Evolutionary conservation across 345 rosid genomes (phyloP).

Genomic region (Gossypium mustelinum): DNA sequence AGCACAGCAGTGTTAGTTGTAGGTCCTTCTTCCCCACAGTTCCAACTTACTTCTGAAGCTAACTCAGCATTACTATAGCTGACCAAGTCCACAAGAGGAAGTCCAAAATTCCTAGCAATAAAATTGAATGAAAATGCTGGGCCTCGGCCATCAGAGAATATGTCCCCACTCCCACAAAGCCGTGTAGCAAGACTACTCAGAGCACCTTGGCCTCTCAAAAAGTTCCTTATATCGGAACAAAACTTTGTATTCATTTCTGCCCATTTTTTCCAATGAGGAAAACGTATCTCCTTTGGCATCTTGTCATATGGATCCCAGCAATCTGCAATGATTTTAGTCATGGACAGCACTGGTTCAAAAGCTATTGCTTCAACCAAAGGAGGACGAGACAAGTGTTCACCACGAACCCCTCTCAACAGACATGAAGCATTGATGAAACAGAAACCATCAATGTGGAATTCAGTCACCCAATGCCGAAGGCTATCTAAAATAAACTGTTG

Average conservation of each 20-base stretch:
- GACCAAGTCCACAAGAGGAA: slow-evolving; percentile 81
- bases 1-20: slow-evolving; percentile 61
- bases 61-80: slow-evolving; percentile 59
- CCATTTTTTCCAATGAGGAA: slow-evolving; percentile 95
- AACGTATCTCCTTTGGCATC: slow-evolving; percentile 37
- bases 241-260: slow-evolving; percentile 70
- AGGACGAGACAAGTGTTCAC: slow-evolving; percentile 74
- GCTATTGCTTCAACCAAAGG: slow-evolving; percentile 84
- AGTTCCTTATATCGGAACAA: slow-evolving; percentile 61
- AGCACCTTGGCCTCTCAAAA: slow-evolving; percentile 66
- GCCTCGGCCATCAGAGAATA: slow-evolving; percentile 77
- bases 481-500: slow-evolving; percentile 75
- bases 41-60: slow-evolving; percentile 83
- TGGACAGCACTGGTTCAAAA: slow-evolving; percentile 80
- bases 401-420: slow-evolving; percentile 61
- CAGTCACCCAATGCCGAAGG: slow-evolving; percentile 75
- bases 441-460: slow-evolving; percentile 87
- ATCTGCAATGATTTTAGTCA: slow-evolving; percentile 74
- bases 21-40: slow-evolving; percentile 93
- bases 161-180: slow-evolving; percentile 87
- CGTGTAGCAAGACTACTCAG: slow-evolving; percentile 81
- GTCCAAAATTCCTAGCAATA: slow-evolving; percentile 67
- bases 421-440: slow-evolving; percentile 73
- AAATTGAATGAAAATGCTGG: slow-evolving; percentile 83
- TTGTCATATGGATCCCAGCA: slow-evolving; percentile 56